A percentile compares a stretch with the other conserved stretches of the same genome.
These are phyloP conservation scores for Aristolochia contorta DNA, from an alignment of 164 flowering plant species.

Conservation along the genomic window DNA sequence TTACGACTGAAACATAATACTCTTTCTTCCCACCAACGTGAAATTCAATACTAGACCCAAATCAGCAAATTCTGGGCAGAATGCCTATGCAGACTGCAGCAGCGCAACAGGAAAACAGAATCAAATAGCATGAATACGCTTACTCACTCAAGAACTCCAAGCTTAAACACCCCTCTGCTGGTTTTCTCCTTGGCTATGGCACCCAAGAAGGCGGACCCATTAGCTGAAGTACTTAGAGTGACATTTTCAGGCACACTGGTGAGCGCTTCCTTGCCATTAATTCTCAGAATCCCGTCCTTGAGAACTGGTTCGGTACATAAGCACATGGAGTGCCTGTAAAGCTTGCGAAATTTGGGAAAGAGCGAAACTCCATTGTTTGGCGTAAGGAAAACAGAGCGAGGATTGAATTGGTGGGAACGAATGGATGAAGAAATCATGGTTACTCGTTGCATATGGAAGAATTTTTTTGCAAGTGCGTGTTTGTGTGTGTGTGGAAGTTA, in stretches of 20 bases:
- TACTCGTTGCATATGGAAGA: not conserved
- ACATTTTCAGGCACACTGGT: slow-evolving; percentile 44
- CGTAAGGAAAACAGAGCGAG: slow-evolving; percentile 13
- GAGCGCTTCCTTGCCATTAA: slow-evolving; percentile 34
- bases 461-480: not conserved
- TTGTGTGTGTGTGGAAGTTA: slow-evolving; percentile 2
- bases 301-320: slow-evolving; percentile 17
- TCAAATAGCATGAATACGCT: not conserved
- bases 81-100: no score
- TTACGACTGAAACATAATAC: no score
- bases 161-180: slow-evolving; percentile 44
- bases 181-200: slow-evolving; percentile 12
- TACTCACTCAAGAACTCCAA: slow-evolving; percentile 45
- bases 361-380: slow-evolving; percentile 10
- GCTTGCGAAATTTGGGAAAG: slow-evolving; percentile 8
- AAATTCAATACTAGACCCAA: no score
- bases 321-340: slow-evolving; percentile 23
- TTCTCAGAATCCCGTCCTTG: slow-evolving; percentile 26
- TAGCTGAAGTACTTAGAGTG: slow-evolving; percentile 19
- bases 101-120: not conserved
- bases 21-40: no score
- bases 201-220: slow-evolving; percentile 22
- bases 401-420: slow-evolving; percentile 11
- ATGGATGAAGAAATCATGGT: slow-evolving; percentile 12
- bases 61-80: no score